Evolutionary conservation across 345 rosid species (phyloP).

Genomic region (Kernera saxatilis): DNA sequence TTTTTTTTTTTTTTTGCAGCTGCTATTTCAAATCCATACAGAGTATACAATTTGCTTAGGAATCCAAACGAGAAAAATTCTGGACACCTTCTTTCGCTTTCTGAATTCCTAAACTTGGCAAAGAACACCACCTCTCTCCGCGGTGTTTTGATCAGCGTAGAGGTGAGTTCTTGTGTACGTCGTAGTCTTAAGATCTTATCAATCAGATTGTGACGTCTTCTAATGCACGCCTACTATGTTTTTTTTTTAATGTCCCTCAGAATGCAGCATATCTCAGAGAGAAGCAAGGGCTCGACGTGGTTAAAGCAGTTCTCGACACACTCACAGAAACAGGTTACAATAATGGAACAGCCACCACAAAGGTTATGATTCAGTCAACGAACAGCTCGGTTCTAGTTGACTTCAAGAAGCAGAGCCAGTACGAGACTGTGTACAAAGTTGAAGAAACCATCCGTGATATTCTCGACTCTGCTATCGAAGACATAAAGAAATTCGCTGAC

Average conservation of each 20-base stretch:
- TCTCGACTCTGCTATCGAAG: conserved; percentile 37
- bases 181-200: neutral
- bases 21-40: conserved; percentile 49
- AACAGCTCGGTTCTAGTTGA: conserved; percentile 64
- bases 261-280: conserved; percentile 64
- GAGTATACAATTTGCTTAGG: conserved; percentile 28
- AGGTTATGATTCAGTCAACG: conserved; percentile 80
- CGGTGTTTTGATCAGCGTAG: conserved; percentile 74
- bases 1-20: conserved; percentile 41
- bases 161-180: conserved; percentile 47
- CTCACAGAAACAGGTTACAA: conserved; percentile 61
- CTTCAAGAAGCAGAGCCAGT: conserved; percentile 43
- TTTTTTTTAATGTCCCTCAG: conserved; percentile 39
- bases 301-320: conserved; percentile 48
- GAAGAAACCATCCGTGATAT: conserved; percentile 63
- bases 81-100: conserved; percentile 49
- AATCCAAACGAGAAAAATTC: conserved; percentile 46
- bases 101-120: conserved; percentile 62
- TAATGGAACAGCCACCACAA: conserved; percentile 35
- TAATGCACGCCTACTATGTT: neutral
- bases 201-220: neutral
- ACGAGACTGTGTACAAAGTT: conserved; percentile 59
- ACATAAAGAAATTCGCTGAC: conserved; percentile 62
- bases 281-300: conserved; percentile 46
- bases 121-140: conserved; percentile 56